Percentiles rank a stretch among this genome's conserved stretches.
phyloP scores from a whole-genome alignment of 208 protist species.

The Trypanosoma platydactyli region DNA sequence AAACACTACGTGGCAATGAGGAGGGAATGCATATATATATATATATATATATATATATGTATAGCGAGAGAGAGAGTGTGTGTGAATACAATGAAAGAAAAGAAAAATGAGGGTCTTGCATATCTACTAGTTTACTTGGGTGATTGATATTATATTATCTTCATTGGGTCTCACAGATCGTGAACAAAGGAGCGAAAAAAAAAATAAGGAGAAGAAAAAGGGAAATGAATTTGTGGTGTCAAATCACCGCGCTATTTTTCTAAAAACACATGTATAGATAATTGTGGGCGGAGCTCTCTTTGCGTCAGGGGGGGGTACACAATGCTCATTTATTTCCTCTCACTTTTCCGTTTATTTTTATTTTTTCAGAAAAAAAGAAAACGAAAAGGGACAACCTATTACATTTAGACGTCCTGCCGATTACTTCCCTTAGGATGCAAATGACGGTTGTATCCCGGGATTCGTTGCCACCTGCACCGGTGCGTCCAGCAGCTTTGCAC shows the following conservation, averaged over 20 bases:
- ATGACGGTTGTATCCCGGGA: background rate
- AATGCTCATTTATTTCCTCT: no score
- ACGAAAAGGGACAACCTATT: background rate
- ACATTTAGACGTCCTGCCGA: background rate
- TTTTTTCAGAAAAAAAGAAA: background rate
- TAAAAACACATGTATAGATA: background rate
- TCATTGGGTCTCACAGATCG: background rate
- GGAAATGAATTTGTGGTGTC: conserved; percentile 7
- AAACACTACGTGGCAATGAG: conserved; percentile 6
- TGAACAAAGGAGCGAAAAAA: background rate
- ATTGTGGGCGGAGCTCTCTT: no score
- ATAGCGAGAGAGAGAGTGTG: background rate
- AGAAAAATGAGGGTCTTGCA: background rate
- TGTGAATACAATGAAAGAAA: background rate
- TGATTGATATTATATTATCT: background rate
- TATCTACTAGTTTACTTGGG: background rate
- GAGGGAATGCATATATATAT: conserved; percentile 2
- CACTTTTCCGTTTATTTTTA: background rate
- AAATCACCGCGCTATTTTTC: background rate
- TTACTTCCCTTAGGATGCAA: background rate
- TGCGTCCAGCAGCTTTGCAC: conserved; percentile 11
- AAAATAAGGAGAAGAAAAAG: background rate
- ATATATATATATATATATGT: conserved; percentile 17
- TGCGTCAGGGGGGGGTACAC: no score
- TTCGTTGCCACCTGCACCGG: conserved; percentile 6